Conservation (phyloP, 2,329 filamentous ascomycete species). For the Beauveria pseudobassiana region DNA sequence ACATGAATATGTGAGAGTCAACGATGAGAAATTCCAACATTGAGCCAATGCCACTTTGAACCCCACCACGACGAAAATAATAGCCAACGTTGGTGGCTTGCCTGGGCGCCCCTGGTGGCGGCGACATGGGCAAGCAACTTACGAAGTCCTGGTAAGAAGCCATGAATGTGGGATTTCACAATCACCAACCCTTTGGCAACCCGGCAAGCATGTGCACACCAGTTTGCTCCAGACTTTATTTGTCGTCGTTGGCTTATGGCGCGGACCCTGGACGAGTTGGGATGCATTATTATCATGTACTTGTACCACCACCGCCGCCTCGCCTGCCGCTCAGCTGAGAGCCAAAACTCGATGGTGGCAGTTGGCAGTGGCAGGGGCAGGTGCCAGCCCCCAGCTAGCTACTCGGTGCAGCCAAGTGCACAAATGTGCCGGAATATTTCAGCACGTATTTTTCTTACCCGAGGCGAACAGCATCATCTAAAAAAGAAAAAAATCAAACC, state of each 20-base stretch:
- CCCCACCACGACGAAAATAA: neutral
- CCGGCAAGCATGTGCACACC: neutral
- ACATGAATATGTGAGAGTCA: too few relatives aligned
- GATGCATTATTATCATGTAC: neutral
- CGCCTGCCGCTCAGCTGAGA: neutral
- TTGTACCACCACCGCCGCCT: neutral
- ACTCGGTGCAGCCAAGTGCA: neutral
- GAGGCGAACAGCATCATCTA: too few relatives aligned
- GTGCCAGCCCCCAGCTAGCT: too few relatives aligned
- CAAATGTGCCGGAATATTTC: too few relatives aligned
- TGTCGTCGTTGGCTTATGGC: neutral
- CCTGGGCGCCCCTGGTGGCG: neutral
- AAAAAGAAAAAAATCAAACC: too few relatives aligned
- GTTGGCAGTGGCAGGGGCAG: too few relatives aligned
- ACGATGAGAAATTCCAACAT: too few relatives aligned
- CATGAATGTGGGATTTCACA: neutral
- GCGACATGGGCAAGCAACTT: neutral
- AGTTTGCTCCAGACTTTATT: neutral
- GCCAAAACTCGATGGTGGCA: neutral
- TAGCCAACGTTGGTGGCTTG: constrained; percentile 1
- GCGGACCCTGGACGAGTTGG: neutral
- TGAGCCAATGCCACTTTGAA: too few relatives aligned
- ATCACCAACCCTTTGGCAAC: neutral
- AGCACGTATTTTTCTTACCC: too few relatives aligned
- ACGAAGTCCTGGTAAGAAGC: too few relatives aligned